These are phyloP conservation scores for Fusarium sp. DNA, from an alignment of 2,329 filamentous ascomycete species.

Conservation along the genomic window DNA sequence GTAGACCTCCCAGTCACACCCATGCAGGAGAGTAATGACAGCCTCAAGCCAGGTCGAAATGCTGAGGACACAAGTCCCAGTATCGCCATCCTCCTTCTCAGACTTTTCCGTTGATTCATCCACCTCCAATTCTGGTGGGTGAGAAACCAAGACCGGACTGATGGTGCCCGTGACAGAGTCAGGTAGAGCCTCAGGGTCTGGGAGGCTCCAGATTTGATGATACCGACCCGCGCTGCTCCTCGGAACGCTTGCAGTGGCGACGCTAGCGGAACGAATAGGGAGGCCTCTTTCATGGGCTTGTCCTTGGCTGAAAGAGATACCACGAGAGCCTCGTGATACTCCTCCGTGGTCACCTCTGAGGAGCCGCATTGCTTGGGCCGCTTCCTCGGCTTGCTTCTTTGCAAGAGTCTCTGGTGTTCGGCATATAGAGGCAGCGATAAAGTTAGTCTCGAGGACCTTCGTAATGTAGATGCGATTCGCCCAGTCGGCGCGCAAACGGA, in stretches of 20 bases:
- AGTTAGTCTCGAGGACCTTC: slow-evolving; percentile 72
- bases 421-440: slow-evolving; percentile 74
- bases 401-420: slow-evolving; percentile 65
- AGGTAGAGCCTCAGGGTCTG: slow-evolving; percentile 64
- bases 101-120: slow-evolving; percentile 2
- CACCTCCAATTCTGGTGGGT: slow-evolving; percentile 38
- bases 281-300: slow-evolving; percentile 54
- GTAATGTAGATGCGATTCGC: slow-evolving; percentile 77
- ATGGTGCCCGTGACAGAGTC: slow-evolving; percentile 55
- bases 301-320: slow-evolving; percentile 60
- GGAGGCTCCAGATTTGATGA: slow-evolving; percentile 65
- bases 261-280: slow-evolving; percentile 54
- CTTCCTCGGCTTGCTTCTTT: slow-evolving; percentile 61
- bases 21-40: slow-evolving; percentile 74
- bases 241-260: slow-evolving; percentile 45
- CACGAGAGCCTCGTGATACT: slow-evolving; percentile 54
- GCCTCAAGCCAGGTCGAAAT: slow-evolving; percentile 78
- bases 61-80: slow-evolving; percentile 60
- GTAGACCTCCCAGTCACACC: slow-evolving; percentile 89
- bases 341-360: slow-evolving; percentile 55
- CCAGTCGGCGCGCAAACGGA: slow-evolving; percentile 83
- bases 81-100: slow-evolving; percentile 37
- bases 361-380: slow-evolving; percentile 54
- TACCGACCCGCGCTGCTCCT: slow-evolving; percentile 49
- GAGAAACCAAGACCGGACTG: slow-evolving; percentile 61